Conservation (phyloP, 176 grass and related monocot genomes). For the Carex kokanica region DNA sequence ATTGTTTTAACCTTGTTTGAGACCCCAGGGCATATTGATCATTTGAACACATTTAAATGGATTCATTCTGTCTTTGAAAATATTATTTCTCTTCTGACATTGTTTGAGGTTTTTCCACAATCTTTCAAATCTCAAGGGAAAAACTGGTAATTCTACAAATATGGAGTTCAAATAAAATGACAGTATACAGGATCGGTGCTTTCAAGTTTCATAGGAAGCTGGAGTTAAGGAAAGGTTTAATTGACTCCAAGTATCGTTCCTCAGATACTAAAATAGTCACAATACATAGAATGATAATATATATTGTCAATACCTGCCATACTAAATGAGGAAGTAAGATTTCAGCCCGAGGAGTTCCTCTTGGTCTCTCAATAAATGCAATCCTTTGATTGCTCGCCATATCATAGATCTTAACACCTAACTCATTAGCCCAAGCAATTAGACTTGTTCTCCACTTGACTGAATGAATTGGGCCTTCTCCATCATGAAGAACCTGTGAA, state of each 20-base stretch:
- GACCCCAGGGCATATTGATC: not conserved
- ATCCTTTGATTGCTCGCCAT: constrained; percentile 82
- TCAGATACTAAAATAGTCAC: not conserved
- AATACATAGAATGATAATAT: not conserved
- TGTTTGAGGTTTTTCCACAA: not conserved
- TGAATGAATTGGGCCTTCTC: constrained; percentile 93
- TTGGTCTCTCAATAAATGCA: constrained; percentile 90
- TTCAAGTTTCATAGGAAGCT: not conserved
- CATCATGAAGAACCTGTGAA: constrained; percentile 73
- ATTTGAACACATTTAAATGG: not conserved
- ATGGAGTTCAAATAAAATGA: not conserved
- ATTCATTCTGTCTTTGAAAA: not conserved
- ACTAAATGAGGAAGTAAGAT: constrained; percentile 93
- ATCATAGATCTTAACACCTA: constrained; percentile 93
- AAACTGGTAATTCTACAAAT: not conserved
- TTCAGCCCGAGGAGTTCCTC: constrained; percentile 69
- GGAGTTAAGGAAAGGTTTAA: not conserved
- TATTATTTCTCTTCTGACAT: not conserved
- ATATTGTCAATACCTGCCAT: constrained; percentile 67
- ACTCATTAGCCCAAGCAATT: constrained; percentile 95
- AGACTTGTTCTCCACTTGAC: constrained; percentile 92
- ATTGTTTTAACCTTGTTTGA: not conserved
- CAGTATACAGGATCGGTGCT: not conserved
- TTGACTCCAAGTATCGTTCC: not conserved
- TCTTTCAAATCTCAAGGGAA: not conserved